Evolutionary conservation across 2,329 filamentous ascomycete species (phyloP).

Genomic region (Tolypocladium amazonense): DNA sequence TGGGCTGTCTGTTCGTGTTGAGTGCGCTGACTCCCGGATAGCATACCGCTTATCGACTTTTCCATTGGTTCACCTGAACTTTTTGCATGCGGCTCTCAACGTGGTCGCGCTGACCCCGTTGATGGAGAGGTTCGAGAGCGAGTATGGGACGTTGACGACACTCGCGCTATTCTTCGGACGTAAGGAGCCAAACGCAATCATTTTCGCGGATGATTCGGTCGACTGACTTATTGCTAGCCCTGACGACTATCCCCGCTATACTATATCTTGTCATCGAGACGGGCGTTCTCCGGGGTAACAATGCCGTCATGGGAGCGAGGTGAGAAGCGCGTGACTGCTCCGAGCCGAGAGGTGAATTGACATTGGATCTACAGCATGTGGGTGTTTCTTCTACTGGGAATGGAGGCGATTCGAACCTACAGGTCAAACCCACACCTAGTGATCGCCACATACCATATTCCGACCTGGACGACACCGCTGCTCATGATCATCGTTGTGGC

Average conservation of each 20-base stretch:
- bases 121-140: conserved; percentile 84
- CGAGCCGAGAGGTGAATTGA: neutral
- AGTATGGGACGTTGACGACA: conserved; percentile 85
- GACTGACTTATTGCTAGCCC: conserved; percentile 33
- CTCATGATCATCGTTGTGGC: conserved; percentile 63
- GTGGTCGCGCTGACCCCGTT: conserved; percentile 73
- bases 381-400: conserved; percentile 79
- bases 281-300: conserved; percentile 60
- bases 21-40: conserved; percentile 24
- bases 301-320: conserved; percentile 73
- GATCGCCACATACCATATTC: conserved; percentile 55
- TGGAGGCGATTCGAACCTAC: conserved; percentile 80
- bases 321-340: conserved; percentile 25
- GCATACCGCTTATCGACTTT: conserved; percentile 92
- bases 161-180: conserved; percentile 81
- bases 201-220: no score
- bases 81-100: conserved; percentile 76
- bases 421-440: conserved; percentile 69
- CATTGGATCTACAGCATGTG: conserved; percentile 54
- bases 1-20: neutral
- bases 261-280: conserved; percentile 74
- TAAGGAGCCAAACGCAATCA: conserved; percentile 38
- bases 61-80: conserved; percentile 71
- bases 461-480: conserved; percentile 88
- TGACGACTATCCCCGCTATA: conserved; percentile 72